A percentile compares a stretch with the other conserved stretches of the same genome.
Conservation (phyloP, 164 flowering plant genomes). For the Houttuynia cordata region DNA sequence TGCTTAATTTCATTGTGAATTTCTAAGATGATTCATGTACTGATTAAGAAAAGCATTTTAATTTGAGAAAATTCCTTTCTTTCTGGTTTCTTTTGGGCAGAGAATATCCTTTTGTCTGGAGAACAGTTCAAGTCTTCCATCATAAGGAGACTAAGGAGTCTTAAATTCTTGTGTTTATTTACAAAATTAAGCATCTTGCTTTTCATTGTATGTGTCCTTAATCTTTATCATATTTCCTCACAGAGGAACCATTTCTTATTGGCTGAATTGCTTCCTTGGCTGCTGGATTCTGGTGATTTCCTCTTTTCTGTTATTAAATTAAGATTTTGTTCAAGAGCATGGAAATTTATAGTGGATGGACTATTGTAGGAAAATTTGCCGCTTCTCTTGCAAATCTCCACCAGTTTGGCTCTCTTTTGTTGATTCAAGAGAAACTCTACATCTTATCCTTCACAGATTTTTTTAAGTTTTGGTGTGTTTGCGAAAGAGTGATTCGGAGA, state of each 20-base stretch:
- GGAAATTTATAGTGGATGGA: background rate
- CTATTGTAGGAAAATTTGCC: background rate
- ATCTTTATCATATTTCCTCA: too few species aligned
- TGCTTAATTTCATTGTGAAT: conserved; percentile 1
- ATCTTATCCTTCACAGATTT: too few species aligned
- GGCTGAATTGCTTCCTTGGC: background rate
- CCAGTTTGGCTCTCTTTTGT: background rate
- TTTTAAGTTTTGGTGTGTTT: too few species aligned
- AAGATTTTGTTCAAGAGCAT: background rate
- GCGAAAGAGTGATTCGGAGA: too few species aligned
- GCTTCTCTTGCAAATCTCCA: background rate
- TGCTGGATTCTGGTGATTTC: background rate
- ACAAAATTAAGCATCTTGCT: background rate
- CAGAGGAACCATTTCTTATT: background rate
- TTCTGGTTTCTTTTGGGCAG: conserved; percentile 3
- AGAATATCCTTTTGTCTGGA: conserved; percentile 10
- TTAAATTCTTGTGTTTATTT: background rate
- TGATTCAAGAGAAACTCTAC: too few species aligned
- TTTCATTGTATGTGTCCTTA: background rate
- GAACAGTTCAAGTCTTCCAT: background rate
- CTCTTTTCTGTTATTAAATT: background rate
- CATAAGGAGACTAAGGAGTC: background rate
- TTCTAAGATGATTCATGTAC: background rate
- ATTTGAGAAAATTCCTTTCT: conserved; percentile 4
- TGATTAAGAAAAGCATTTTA: conserved; percentile 6